These are phyloP conservation scores for Warburgia ugandensis DNA, from an alignment of 164 flowering plant species.

Conservation along the genomic window DNA sequence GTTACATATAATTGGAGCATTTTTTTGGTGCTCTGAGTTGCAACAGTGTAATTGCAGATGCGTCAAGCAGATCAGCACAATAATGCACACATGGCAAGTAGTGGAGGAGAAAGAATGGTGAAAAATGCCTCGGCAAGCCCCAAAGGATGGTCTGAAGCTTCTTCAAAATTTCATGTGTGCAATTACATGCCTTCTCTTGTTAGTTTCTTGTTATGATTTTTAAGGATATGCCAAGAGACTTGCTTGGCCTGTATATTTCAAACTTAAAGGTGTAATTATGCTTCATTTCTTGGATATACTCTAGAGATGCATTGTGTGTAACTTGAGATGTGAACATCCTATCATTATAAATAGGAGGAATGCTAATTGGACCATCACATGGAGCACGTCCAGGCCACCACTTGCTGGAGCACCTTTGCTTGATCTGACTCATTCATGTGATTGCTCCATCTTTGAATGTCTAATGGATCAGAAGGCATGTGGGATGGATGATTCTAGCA, in stretches of 20 bases:
- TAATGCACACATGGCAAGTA: slow-evolving; percentile 5
- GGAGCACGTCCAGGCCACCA: no score
- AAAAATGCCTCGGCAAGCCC: slow-evolving; percentile 9
- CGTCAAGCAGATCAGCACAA: slow-evolving; percentile 9
- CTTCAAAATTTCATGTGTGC: slow-evolving; percentile 16
- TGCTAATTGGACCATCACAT: no score
- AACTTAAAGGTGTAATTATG: background rate
- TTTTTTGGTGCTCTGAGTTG: slow-evolving; percentile 9
- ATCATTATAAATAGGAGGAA: no score
- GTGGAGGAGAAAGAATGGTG: slow-evolving; percentile 12
- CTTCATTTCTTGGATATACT: no score
- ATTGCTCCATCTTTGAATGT: no score
- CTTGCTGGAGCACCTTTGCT: no score
- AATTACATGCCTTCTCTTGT: slow-evolving; percentile 11
- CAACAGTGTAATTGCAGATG: slow-evolving; percentile 11
- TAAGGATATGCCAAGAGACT: background rate
- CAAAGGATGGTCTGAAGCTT: slow-evolving; percentile 19
- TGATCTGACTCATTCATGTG: no score
- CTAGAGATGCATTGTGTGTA: no score
- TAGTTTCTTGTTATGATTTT: slow-evolving; percentile 1
- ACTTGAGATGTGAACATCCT: no score
- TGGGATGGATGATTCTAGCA: no score
- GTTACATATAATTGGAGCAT: no score
- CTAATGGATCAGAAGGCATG: no score
- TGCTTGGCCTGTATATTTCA: background rate